These are phyloP conservation scores for Populus tremula DNA, from an alignment of 345 rosid species.

Conservation along the genomic window DNA sequence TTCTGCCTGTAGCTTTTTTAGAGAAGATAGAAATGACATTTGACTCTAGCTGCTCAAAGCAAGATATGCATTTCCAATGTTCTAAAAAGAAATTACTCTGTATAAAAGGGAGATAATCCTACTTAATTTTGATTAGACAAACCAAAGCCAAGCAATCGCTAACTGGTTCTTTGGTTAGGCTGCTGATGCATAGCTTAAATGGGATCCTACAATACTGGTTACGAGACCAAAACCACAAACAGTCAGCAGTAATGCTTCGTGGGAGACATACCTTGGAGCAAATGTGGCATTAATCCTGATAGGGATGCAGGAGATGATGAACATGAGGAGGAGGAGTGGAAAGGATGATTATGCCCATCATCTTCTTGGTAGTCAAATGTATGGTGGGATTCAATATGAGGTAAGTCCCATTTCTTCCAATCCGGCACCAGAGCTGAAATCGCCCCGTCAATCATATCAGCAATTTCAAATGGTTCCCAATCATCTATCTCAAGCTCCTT, in stretches of 20 bases:
- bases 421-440: slow-evolving; percentile 52
- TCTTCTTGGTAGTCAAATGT: slow-evolving; percentile 39
- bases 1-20: background rate
- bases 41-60: too few relatives aligned
- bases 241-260: background rate
- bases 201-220: background rate
- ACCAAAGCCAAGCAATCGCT: background rate
- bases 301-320: slow-evolving; percentile 57
- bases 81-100: background rate
- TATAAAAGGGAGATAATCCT: background rate
- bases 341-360: slow-evolving; percentile 30
- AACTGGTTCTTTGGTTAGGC: background rate
- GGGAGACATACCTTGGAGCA: slow-evolving; percentile 47
- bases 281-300: slow-evolving; percentile 38
- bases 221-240: background rate
- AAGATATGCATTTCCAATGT: background rate
- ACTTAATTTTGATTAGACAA: background rate
- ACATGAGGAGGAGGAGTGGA: slow-evolving; percentile 47
- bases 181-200: background rate
- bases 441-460: slow-evolving; percentile 65
- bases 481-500: slow-evolving; percentile 65
- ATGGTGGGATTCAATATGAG: slow-evolving; percentile 18
- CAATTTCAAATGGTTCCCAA: slow-evolving; percentile 71
- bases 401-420: slow-evolving; percentile 37
- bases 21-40: too few relatives aligned